Percentiles rank a stretch among this genome's conserved stretches.
Conservation (phyloP, 495 filamentous ascomycete genomes). For the Daldinia concentrica region DNA sequence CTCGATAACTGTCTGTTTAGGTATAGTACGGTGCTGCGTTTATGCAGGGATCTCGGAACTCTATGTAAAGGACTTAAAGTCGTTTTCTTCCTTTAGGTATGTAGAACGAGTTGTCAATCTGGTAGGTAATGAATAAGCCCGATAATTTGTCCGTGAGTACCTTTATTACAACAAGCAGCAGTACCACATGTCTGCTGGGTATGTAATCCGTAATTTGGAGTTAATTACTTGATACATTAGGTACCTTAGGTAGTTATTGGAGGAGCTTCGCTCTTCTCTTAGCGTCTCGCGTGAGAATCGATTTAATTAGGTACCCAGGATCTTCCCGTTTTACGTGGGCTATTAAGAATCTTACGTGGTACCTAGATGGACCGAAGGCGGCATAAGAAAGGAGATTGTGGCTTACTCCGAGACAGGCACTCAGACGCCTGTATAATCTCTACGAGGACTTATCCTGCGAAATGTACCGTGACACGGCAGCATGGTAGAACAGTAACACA, state of each 20-base stretch:
- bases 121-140: background rate
- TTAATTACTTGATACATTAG: too few species aligned
- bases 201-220: background rate
- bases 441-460: background rate
- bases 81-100: background rate
- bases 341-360: background rate
- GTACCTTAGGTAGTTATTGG: background rate
- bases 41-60: background rate
- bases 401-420: background rate
- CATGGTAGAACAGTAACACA: background rate
- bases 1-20: background rate
- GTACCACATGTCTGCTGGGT: background rate
- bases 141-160: background rate
- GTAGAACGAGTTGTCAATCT: background rate
- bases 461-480: background rate
- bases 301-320: background rate
- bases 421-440: background rate
- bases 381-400: background rate
- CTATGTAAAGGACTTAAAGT: background rate
- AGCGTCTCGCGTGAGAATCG: background rate
- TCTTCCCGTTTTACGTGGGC: background rate
- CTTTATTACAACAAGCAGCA: background rate
- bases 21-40: background rate
- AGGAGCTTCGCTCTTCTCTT: background rate
- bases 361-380: background rate